Evolutionary conservation across 2,329 filamentous ascomycete species (phyloP).

Genomic region (Zymoseptoria crescenta): DNA sequence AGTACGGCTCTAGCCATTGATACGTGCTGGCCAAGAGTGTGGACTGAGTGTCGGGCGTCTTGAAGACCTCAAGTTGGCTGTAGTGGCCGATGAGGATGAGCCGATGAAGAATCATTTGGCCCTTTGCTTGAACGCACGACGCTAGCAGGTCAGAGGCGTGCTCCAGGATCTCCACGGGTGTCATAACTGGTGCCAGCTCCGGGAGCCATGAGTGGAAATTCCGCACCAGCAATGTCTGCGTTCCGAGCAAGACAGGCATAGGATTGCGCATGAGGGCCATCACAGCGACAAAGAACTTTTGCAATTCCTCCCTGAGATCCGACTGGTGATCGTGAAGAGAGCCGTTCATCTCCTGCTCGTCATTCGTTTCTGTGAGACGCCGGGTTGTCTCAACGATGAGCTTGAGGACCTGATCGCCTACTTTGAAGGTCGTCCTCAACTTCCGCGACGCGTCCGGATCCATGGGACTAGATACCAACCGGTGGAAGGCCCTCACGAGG

Average conservation of each 20-base stretch:
- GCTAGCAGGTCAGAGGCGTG: slow-evolving; percentile 92
- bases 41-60: slow-evolving; percentile 64
- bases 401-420: slow-evolving; percentile 84
- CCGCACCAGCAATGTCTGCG: slow-evolving; percentile 89
- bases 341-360: slow-evolving; percentile 58
- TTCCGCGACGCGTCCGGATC: slow-evolving; percentile 78
- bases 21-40: slow-evolving; percentile 57
- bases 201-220: slow-evolving; percentile 98
- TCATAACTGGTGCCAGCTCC: slow-evolving; percentile 69
- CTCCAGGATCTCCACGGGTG: slow-evolving; percentile 76
- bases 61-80: slow-evolving; percentile 72
- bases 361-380: slow-evolving; percentile 43
- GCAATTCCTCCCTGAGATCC: slow-evolving; percentile 75
- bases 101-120: slow-evolving; percentile 87
- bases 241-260: slow-evolving; percentile 80
- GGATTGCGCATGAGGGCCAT: slow-evolving; percentile 84
- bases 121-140: slow-evolving; percentile 77
- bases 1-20: slow-evolving; percentile 86
- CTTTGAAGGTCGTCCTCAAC: slow-evolving; percentile 86
- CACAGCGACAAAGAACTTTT: slow-evolving; percentile 80
- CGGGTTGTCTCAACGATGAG: slow-evolving; percentile 86
- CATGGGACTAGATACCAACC: slow-evolving; percentile 72
- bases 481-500: slow-evolving; percentile 75
- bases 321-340: slow-evolving; percentile 66
- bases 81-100: slow-evolving; percentile 90